Evolutionary conservation across 2,329 filamentous ascomycete genomes (phyloP).

Genomic region (Curvularia lunata): DNA sequence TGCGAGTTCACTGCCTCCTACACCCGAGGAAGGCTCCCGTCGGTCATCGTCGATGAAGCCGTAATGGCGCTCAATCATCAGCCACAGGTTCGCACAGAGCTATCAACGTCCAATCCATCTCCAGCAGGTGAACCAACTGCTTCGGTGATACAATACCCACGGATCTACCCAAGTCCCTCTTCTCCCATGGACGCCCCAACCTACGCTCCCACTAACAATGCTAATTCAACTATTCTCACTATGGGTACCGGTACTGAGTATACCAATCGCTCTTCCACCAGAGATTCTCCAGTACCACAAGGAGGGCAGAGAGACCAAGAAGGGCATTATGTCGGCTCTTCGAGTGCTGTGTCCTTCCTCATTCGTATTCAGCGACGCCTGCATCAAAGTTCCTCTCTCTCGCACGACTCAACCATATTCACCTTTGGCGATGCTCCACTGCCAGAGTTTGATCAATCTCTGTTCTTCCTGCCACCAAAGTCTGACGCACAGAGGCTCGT

Average conservation of each 20-base stretch:
- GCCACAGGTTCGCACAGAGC: conserved; percentile 23
- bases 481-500: conserved; percentile 54
- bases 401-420: conserved; percentile 56
- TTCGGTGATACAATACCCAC: conserved; percentile 30
- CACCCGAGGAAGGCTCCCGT: conserved; percentile 55
- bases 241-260: conserved; percentile 25
- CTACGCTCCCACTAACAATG: conserved; percentile 10
- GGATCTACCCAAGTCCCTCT: conserved; percentile 23
- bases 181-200: conserved; percentile 23
- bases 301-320: conserved; percentile 53
- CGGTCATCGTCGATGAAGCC: conserved; percentile 46
- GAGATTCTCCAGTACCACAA: conserved; percentile 55
- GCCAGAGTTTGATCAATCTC: conserved; percentile 53
- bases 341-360: conserved; percentile 58
- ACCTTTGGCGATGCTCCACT: conserved; percentile 59
- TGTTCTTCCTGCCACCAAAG: conserved; percentile 54
- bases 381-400: conserved; percentile 48
- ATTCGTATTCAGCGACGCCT: conserved; percentile 59
- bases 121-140: conserved; percentile 18
- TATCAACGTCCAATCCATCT: conserved; percentile 17
- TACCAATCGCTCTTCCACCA: conserved; percentile 36
- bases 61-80: conserved; percentile 30
- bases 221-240: conserved; percentile 20
- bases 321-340: conserved; percentile 57
- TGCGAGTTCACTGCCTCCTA: conserved; percentile 61